Percentiles rank a stretch among this genome's conserved stretches.
phyloP scores from a whole-genome alignment of 192 early-diverging fungal species.

The Podila epicladia region DNA sequence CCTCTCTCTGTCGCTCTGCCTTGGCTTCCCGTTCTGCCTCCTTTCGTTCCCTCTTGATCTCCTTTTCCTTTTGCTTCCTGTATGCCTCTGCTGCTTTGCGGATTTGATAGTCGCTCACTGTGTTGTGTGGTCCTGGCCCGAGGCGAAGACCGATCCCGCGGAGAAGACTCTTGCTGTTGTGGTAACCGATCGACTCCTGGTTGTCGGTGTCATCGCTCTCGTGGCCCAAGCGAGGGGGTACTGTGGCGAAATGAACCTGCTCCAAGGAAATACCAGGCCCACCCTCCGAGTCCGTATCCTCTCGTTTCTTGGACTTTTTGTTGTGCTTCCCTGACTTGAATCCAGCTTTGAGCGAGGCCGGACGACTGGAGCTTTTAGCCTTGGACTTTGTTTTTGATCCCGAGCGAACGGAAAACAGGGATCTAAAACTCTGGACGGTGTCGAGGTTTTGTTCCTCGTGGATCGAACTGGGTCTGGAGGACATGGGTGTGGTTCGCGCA shows the following conservation, averaged over 20 bases:
- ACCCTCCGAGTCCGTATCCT: neutral
- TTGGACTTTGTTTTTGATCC: slow-evolving; percentile 16
- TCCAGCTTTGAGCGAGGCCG: slow-evolving; percentile 29
- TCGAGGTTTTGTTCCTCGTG: slow-evolving; percentile 34
- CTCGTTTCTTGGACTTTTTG: slow-evolving; percentile 4
- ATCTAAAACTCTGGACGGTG: slow-evolving; percentile 42
- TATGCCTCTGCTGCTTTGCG: slow-evolving; percentile 31
- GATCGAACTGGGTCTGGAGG: slow-evolving; percentile 31
- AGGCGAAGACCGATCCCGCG: slow-evolving; percentile 2
- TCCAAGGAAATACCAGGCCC: neutral
- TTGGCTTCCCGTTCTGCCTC: slow-evolving; percentile 16
- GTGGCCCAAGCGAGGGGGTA: slow-evolving; percentile 2
- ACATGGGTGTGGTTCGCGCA: slow-evolving; percentile 10
- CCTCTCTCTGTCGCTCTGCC: slow-evolving; percentile 3
- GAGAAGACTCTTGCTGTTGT: neutral
- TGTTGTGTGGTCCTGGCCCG: neutral
- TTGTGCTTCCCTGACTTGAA: slow-evolving; percentile 14
- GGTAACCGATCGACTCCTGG: neutral
- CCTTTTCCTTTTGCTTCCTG: slow-evolving; percentile 20
- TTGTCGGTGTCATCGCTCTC: neutral
- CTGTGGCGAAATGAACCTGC: slow-evolving; percentile 6
- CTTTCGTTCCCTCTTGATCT: slow-evolving; percentile 14
- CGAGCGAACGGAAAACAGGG: slow-evolving; percentile 25
- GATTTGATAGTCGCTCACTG: slow-evolving; percentile 17
- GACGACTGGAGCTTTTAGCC: slow-evolving; percentile 1